Evolutionary conservation across 805 yeast species (phyloP).

Genomic region (Maudiozyma saulgeensis): DNA sequence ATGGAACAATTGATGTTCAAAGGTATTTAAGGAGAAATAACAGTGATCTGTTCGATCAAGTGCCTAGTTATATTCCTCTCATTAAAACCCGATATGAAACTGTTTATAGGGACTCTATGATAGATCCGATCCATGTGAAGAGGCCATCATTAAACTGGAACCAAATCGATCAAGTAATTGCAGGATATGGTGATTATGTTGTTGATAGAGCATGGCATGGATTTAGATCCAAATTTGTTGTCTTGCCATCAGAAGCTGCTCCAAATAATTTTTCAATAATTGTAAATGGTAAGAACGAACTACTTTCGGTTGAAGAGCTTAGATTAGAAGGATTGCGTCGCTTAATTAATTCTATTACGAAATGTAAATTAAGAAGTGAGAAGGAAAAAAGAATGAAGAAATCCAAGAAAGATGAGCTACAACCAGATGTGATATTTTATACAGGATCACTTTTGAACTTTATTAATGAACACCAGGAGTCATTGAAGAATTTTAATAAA

Average conservation of each 20-base stretch:
- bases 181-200: constrained; percentile 76
- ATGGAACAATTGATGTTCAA: constrained; percentile 69
- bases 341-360: constrained; percentile 52
- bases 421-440: constrained; percentile 74
- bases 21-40: constrained; percentile 43
- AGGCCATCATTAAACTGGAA: constrained; percentile 74
- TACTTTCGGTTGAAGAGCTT: constrained; percentile 73
- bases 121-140: constrained; percentile 45
- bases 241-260: constrained; percentile 70
- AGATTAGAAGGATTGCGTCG: constrained; percentile 82
- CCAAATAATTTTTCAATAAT: constrained; percentile 34
- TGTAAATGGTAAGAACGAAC: constrained; percentile 44
- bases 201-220: constrained; percentile 42
- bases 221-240: constrained; percentile 72
- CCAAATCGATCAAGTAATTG: constrained; percentile 78
- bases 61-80: constrained; percentile 39
- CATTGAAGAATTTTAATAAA: constrained; percentile 25
- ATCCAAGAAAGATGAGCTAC: constrained; percentile 37
- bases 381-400: constrained; percentile 31
- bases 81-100: constrained; percentile 75
- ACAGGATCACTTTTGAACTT: constrained; percentile 75
- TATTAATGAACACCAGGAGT: constrained; percentile 43
- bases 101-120: constrained; percentile 46
- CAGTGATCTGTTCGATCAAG: constrained; percentile 23
- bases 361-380: constrained; percentile 40